Evolutionary conservation across 2,329 filamentous ascomycete species (phyloP).

Genomic region (Ramularia collo-cygni): DNA sequence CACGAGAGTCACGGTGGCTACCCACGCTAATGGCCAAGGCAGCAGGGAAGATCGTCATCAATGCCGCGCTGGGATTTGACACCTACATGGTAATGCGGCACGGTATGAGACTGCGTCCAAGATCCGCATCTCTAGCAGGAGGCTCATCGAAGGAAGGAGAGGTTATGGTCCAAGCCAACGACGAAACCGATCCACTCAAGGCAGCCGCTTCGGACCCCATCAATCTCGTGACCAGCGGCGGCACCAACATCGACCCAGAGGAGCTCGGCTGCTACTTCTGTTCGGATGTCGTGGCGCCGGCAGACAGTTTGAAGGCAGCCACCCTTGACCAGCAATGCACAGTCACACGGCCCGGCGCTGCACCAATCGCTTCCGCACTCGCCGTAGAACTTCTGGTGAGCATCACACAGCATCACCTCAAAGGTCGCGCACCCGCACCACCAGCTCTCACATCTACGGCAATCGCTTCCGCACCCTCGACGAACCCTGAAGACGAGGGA

Average conservation of each 20-base stretch:
- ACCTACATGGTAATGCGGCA: constrained; percentile 97
- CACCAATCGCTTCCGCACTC: constrained; percentile 83
- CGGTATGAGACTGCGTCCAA: constrained; percentile 50
- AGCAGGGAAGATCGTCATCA: constrained; percentile 89
- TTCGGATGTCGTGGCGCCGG: constrained; percentile 92
- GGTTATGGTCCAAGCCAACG: constrained; percentile 16
- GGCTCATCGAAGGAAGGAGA: constrained; percentile 11
- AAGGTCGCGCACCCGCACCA: constrained; percentile 35
- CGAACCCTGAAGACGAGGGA: constrained; percentile 23
- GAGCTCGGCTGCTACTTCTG: constrained; percentile 96
- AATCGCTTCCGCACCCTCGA: constrained; percentile 28
- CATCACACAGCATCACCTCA: constrained; percentile 62
- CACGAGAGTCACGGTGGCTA: constrained; percentile 87
- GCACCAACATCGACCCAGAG: constrained; percentile 31
- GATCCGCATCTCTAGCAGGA: constrained; percentile 12
- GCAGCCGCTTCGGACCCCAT: constrained; percentile 19
- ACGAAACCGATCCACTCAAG: constrained; percentile 16
- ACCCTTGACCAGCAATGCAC: constrained; percentile 98
- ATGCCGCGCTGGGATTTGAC: constrained; percentile 92
- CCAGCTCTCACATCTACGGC: constrained; percentile 17
- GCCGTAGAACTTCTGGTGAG: constrained; percentile 86
- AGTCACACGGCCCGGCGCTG: constrained; percentile 86
- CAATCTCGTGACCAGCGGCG: constrained; percentile 1
- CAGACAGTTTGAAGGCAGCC: constrained; percentile 87
- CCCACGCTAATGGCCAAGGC: constrained; percentile 95